phyloP scores from a whole-genome alignment of 768 basidiomycete species.

The Russula earlei region DNA sequence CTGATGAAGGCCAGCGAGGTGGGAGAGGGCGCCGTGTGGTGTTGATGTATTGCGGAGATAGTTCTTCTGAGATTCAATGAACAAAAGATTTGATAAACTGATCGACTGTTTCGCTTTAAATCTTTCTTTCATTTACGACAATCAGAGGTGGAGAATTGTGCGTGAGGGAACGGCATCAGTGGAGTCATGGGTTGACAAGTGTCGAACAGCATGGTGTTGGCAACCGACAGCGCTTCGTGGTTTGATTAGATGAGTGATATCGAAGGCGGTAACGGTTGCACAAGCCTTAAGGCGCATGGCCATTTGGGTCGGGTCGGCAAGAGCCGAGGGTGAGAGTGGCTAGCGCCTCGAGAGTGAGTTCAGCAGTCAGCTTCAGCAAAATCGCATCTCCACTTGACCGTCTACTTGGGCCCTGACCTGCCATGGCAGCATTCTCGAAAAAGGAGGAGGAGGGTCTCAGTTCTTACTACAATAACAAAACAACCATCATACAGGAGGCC shows the following conservation, averaged over 20 bases:
- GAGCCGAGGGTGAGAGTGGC: slow-evolving; percentile 3
- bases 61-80: neutral
- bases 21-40: slow-evolving; percentile 66
- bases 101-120: no score
- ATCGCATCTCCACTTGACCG: neutral
- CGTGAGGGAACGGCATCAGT: no score
- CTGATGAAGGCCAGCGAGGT: slow-evolving; percentile 48
- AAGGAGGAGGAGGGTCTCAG: slow-evolving; percentile 96
- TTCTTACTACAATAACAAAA: slow-evolving; percentile 94
- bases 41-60: slow-evolving; percentile 18
- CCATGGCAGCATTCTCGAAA: slow-evolving; percentile 78
- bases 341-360: neutral
- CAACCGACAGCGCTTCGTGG: no score
- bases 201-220: no score
- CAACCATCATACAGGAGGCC: slow-evolving; percentile 96
- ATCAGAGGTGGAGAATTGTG: no score
- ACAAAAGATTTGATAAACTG: neutral
- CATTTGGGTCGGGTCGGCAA: slow-evolving; percentile 7
- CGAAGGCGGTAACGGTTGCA: no score
- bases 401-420: slow-evolving; percentile 15
- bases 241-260: no score
- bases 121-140: no score
- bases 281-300: no score
- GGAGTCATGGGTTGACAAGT: no score
- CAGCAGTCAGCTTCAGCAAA: neutral